Conservation (phyloP, 192 early-diverging fungal species). For the Dispira parvispora region DNA sequence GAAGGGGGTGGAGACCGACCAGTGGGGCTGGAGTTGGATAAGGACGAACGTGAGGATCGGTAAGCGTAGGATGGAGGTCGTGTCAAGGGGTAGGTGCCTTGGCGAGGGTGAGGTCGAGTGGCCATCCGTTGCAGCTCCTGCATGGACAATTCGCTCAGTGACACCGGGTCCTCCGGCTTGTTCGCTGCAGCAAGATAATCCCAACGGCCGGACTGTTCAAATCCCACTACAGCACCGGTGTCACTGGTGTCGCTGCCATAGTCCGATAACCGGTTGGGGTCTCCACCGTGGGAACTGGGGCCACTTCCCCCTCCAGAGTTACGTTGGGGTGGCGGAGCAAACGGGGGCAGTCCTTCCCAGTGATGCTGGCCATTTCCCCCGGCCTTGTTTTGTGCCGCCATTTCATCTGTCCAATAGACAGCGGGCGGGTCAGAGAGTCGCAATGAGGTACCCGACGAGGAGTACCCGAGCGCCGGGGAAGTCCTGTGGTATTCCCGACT, state of each 20-base stretch:
- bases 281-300: background rate
- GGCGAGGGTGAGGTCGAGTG: background rate
- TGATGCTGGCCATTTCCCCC: background rate
- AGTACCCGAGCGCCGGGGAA: background rate
- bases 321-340: background rate
- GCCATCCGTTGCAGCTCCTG: slow-evolving; percentile 7
- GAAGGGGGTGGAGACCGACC: background rate
- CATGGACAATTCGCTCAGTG: slow-evolving; percentile 9
- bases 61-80: background rate
- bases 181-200: background rate
- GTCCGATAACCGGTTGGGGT: slow-evolving; percentile 4
- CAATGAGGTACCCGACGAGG: background rate
- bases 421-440: background rate
- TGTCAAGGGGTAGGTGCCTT: background rate
- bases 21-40: background rate
- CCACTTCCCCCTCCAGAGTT: background rate
- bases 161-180: background rate
- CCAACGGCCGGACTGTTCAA: slow-evolving; percentile 9
- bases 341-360: background rate
- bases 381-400: background rate
- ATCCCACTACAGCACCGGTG: slow-evolving; percentile 4
- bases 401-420: background rate
- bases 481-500: background rate
- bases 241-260: slow-evolving; percentile 1
- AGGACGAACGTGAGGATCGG: slow-evolving; percentile 1